Base-by-base conservation (phyloP, 2,329 filamentous ascomycete genomes). In the Fusarium veterinarium region DNA sequence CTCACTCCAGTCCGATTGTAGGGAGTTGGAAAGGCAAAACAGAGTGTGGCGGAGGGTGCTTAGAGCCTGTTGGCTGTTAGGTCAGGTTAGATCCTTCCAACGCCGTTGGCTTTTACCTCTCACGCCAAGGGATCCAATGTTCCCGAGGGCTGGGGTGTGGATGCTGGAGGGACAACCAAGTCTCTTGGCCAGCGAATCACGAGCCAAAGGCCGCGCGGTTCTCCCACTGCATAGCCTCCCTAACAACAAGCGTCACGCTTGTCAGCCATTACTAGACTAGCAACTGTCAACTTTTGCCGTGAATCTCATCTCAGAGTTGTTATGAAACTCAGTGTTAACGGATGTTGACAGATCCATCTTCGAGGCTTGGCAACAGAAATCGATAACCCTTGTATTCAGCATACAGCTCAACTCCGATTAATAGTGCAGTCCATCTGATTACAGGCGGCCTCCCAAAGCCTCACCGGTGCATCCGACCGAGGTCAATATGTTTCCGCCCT, bases 161-260 rank as follows among this genome's bases (percentile, higher is more conserved):
- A 58, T 72, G 69, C 69, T 73, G 38, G 55, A 52, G 37, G 33
- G 65, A 51, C 69, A 71, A 71, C 70, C 70, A 73, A 70, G 46
- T 45, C 37, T 57, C 64, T 68, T 55, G 64, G 60, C 61, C 58
- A 60, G 42, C 71, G 48, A 73, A 73, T 73, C 42, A 59, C 4
- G 23, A 30, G 30, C 14, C 28, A 74, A 25, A 58, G 67, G 71
- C 71, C 71, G 71, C 71, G 71, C 61, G 71, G 71, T 73, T 69
- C 58, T 41, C 28, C 38, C 44, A 73, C 48, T 28, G 49, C 70
- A 73, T 71, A 64, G 70, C 71, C 70, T 48, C 70, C 64, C 64
- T 48, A 62, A 59, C 63, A 46, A 37, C 25, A 44, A 30, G 46
- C 28, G 60, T 40, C 46, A 31, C n/a, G 30, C 44, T 31, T 55